Evolutionary conservation across 164 flowering plant genomes (phyloP), one percentile per base, ranked within the genome.

Genomic region (Tetracentron sinense): DNA sequence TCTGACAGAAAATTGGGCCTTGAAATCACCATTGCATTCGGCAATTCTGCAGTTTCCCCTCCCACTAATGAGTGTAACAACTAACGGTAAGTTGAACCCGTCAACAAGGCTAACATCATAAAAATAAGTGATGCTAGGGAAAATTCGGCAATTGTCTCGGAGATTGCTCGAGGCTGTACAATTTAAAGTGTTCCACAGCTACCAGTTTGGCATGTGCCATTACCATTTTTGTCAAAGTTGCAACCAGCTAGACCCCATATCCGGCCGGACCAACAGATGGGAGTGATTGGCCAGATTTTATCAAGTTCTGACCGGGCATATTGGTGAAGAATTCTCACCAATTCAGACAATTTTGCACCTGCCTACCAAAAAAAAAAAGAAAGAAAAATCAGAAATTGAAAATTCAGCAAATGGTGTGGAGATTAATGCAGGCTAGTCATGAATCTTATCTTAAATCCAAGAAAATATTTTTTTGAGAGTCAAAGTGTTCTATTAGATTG

Each of bases 181-280:
- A 19, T 68, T 76, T 25, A 76, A 50, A 29, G 68, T 8, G 50
- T 22, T 49, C 80, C 78, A 33, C 82, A 79, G 54, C 60, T 27
- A 21, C 78, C 80, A 0, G 78, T 79, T 29, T 68, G 72, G 68
- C 79, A 76, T 1, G 25, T 53, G 23, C 79, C 75, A 20, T n/a
- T 69, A 42, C 74, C 72, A 15, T 54, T 60, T 1, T 42, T 58
- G 57, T 76, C 75, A 23, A 79, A 79, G 14, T 20, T 46, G 61
- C 82, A 76, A n/a, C 80, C 74, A 0, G 82, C 73, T 25, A 76
- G 54, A 3, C 68, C 79, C 82, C 80, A 76, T 29, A 79, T 73
- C 26, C 80, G 75, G 29, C 82, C 79, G 20, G 50, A 28, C 82
- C 80, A 76, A 1, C 63, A 67, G 4, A 38, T 29, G 0, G 75